Evolutionary conservation across 2,329 filamentous ascomycete species (phyloP).

Genomic region (Xylariaceae sp.): DNA sequence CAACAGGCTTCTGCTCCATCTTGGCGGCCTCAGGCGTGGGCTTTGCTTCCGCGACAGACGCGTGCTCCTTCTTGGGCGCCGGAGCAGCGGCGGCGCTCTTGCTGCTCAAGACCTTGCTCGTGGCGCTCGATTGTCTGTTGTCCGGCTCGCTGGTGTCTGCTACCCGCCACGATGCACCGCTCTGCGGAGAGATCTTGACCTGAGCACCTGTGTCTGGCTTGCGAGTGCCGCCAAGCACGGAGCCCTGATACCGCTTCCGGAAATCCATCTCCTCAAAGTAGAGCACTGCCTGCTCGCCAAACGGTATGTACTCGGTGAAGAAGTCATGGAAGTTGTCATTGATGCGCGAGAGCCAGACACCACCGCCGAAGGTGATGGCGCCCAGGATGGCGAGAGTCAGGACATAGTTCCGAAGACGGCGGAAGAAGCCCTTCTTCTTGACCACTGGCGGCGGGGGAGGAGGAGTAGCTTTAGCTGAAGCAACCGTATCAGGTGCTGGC

Average conservation of each 20-base stretch:
- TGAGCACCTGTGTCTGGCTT: conserved; percentile 56
- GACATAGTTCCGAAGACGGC: conserved; percentile 70
- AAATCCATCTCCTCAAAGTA: conserved; percentile 96
- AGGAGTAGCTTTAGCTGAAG: conserved; percentile 24
- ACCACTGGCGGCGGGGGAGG: conserved; percentile 32
- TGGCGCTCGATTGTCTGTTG: conserved; percentile 22
- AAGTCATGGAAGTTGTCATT: conserved; percentile 99
- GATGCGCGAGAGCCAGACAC: conserved; percentile 85
- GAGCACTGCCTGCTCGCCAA: conserved; percentile 86
- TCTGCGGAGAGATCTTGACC: conserved; percentile 77
- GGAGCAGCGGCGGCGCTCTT: conserved; percentile 22
- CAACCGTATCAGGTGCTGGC: conserved; percentile 23
- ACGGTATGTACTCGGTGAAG: conserved; percentile 95
- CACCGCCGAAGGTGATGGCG: conserved; percentile 72
- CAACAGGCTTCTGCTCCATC: conserved; percentile 21
- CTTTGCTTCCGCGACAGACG: conserved; percentile 18
- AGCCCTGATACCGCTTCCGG: conserved; percentile 67
- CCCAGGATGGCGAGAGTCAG: conserved; percentile 70
- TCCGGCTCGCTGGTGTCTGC: conserved; percentile 22
- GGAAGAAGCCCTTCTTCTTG: conserved; percentile 58
- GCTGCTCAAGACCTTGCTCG: conserved; percentile 13
- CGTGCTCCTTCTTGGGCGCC: conserved; percentile 9
- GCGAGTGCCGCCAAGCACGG: conserved; percentile 37
- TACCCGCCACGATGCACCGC: conserved; percentile 64
- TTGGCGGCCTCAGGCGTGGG: conserved; percentile 13